phyloP scores from a whole-genome alignment of 495 filamentous ascomycete species.

The Lophiostoma macrostomum region DNA sequence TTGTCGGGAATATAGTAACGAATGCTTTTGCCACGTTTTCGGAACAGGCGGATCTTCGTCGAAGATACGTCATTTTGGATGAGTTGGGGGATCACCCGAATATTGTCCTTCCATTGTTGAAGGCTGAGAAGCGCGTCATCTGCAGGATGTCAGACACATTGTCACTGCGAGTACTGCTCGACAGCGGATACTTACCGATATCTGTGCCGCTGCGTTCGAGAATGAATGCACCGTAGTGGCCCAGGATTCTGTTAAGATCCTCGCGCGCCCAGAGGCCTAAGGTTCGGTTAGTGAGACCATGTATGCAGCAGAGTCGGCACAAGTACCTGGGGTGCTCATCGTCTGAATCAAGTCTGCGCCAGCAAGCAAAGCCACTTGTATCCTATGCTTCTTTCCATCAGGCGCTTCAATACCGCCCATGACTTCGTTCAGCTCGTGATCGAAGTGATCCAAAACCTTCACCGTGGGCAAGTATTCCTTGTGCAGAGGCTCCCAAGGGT shows the following conservation, averaged over 20 bases:
- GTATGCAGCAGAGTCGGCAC: background rate
- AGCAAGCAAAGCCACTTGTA: conserved; percentile 71
- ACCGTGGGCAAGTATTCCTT: conserved; percentile 85
- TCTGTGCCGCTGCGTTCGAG: conserved; percentile 88
- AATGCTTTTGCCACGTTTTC: conserved; percentile 74
- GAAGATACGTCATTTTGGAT: conserved; percentile 88
- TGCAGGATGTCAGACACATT: conserved; percentile 5
- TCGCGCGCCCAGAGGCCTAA: conserved; percentile 70
- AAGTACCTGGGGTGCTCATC: conserved; percentile 58
- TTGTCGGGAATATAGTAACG: conserved; percentile 33
- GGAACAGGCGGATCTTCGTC: conserved; percentile 82
- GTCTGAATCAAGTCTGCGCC: conserved; percentile 87
- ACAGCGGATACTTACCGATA: conserved; percentile 59
- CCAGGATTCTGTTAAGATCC: conserved; percentile 85
- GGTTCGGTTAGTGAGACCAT: background rate
- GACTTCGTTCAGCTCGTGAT: conserved; percentile 79
- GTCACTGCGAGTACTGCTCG: conserved; percentile 4
- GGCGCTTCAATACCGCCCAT: conserved; percentile 67
- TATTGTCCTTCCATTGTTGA: conserved; percentile 72
- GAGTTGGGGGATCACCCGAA: conserved; percentile 82
- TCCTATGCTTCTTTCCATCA: conserved; percentile 54
- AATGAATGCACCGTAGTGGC: conserved; percentile 81
- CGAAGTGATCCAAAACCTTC: conserved; percentile 82
- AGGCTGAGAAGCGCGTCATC: conserved; percentile 62
- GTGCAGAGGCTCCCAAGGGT: conserved; percentile 73